Percentiles rank a stretch among this genome's conserved stretches.
Evolutionary conservation across 2,329 filamentous ascomycete species (phyloP).

Genomic region (Phyllosticta capitalensis): DNA sequence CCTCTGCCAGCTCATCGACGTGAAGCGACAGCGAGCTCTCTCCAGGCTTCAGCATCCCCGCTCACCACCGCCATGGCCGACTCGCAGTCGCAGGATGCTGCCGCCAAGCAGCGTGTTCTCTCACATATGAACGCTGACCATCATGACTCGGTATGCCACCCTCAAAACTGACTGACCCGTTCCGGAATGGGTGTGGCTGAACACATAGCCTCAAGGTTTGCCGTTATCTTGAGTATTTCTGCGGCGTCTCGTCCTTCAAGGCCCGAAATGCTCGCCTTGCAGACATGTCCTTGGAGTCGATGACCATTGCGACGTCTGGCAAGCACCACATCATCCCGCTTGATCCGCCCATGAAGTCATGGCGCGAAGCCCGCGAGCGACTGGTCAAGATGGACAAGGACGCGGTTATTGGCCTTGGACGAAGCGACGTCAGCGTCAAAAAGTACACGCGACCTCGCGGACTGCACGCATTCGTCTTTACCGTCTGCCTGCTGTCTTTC

Average conservation of each 20-base stretch:
- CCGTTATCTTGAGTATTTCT: constrained; percentile 69
- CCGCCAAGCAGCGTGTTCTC: constrained; percentile 54
- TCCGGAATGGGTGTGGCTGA: constrained; percentile 7
- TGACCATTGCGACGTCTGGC: constrained; percentile 51
- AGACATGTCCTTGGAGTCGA: constrained; percentile 53
- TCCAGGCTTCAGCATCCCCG: neutral
- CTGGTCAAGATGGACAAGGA: constrained; percentile 64
- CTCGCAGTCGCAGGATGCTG: constrained; percentile 33
- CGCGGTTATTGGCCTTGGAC: constrained; percentile 50
- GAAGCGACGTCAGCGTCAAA: constrained; percentile 47
- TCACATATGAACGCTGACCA: constrained; percentile 85
- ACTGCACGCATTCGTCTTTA: constrained; percentile 46
- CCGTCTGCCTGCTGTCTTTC: constrained; percentile 28
- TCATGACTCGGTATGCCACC: constrained; percentile 46
- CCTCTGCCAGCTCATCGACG: neutral
- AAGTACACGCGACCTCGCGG: constrained; percentile 43
- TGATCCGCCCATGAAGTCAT: constrained; percentile 58
- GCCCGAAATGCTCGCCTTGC: constrained; percentile 52
- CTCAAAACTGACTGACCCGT: neutral
- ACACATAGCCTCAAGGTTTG: constrained; percentile 41
- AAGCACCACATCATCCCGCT: constrained; percentile 49
- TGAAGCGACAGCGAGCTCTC: neutral
- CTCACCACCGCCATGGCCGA: constrained; percentile 18
- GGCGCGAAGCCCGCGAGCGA: constrained; percentile 57
- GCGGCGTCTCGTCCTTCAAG: constrained; percentile 44